Percentiles rank a stretch among this genome's conserved stretches.
Evolutionary conservation across 2,329 filamentous ascomycete genomes (phyloP).

Genomic region (Colletotrichum graminicola): DNA sequence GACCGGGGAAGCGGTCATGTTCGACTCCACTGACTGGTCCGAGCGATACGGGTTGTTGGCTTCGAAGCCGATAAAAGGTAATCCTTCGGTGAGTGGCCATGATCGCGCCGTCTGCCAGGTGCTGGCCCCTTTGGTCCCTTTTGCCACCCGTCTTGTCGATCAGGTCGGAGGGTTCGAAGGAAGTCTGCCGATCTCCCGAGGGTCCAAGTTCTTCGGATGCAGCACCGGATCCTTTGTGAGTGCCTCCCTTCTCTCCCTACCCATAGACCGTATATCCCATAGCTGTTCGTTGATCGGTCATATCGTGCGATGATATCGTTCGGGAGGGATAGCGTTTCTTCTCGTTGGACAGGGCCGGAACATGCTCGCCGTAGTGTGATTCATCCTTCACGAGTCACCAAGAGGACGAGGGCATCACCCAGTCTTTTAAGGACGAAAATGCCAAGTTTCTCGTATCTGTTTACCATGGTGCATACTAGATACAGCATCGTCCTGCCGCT

Average conservation of each 20-base stretch:
- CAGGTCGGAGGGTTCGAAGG: not conserved
- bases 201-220: not conserved
- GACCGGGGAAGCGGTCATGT: not conserved
- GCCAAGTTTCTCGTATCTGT: not conserved
- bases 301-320: not conserved
- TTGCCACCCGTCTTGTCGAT: not conserved
- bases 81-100: not conserved
- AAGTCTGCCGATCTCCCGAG: not conserved
- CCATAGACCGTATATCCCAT: not conserved
- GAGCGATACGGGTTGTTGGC: not conserved
- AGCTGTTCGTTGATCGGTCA: not conserved
- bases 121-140: not conserved
- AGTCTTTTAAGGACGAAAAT: not conserved
- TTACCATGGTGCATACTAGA: conserved; percentile 14
- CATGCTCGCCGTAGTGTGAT: not conserved
- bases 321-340: not conserved
- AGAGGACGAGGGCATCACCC: not conserved
- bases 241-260: not conserved
- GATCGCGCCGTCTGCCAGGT: not conserved
- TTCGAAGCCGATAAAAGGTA: not conserved
- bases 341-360: not conserved
- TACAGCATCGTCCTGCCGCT: not conserved
- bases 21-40: not conserved
- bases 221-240: not conserved
- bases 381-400: not conserved